Conservation (phyloP, 257 asterid species). For the Forsythia suspensa region DNA sequence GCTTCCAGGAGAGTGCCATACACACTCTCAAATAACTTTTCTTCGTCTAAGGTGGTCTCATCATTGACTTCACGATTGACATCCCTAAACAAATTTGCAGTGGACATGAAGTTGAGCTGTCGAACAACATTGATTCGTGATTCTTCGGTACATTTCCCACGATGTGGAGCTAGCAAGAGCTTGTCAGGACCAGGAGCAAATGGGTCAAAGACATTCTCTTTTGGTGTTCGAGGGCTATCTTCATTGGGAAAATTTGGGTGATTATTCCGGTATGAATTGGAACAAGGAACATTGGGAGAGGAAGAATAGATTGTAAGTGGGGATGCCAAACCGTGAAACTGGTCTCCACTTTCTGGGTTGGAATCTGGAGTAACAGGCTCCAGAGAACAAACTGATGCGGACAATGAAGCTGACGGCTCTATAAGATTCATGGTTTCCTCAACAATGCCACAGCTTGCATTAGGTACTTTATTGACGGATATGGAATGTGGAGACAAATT, state of each 20-base stretch:
- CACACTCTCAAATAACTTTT: constrained; percentile 34
- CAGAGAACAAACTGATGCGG: neutral
- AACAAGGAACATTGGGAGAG: constrained; percentile 15
- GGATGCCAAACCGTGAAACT: constrained; percentile 13
- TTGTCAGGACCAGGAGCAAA: constrained; percentile 55
- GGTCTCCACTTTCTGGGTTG: constrained; percentile 29
- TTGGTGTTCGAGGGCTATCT: constrained; percentile 34
- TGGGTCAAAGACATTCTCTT: constrained; percentile 42
- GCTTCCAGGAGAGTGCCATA: constrained; percentile 40
- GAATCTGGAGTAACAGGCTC: constrained; percentile 50
- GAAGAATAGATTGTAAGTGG: constrained; percentile 26
- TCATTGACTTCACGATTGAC: neutral
- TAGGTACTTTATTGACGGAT: neutral
- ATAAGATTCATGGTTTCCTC: constrained; percentile 11
- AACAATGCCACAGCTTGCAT: neutral
- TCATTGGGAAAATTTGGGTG: constrained; percentile 14
- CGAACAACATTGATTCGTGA: constrained; percentile 36
- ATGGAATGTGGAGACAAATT: neutral
- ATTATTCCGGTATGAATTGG: constrained; percentile 2
- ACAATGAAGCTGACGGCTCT: constrained; percentile 1
- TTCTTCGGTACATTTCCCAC: constrained; percentile 29
- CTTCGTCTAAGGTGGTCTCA: constrained; percentile 31
- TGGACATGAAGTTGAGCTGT: constrained; percentile 32
- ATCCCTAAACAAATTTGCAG: constrained; percentile 4
- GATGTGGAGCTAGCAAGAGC: constrained; percentile 47